phyloP scores from a whole-genome alignment of 768 basidiomycete species.

The Panaeolus cyanescens region DNA sequence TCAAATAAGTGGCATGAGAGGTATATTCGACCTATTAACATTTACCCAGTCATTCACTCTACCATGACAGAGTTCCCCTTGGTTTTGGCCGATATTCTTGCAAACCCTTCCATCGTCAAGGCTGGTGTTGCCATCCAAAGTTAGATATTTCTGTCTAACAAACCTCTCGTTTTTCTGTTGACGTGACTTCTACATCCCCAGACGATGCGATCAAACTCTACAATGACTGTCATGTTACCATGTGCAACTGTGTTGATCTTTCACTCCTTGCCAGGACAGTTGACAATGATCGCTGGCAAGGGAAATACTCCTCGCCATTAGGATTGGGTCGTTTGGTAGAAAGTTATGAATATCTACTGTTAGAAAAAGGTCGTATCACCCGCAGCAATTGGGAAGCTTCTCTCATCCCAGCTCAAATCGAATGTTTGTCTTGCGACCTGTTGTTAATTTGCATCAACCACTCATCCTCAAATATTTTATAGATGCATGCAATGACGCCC shows the following conservation, averaged over 20 bases:
- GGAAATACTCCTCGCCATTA: conserved; percentile 58
- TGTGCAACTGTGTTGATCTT: conserved; percentile 65
- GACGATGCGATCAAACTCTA: conserved; percentile 72
- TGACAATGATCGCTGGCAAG: conserved; percentile 75
- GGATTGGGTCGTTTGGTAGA: conserved; percentile 70
- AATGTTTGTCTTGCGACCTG: conserved; percentile 19
- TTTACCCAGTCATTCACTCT: conserved; percentile 9
- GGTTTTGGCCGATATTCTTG: conserved; percentile 52
- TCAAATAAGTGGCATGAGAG: conserved; percentile 63
- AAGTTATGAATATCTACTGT: conserved; percentile 50
- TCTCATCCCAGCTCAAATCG: conserved; percentile 48
- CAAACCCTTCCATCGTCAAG: conserved; percentile 57
- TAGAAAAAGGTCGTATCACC: conserved; percentile 62
- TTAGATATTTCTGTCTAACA: conserved; percentile 27
- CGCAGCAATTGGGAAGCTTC: conserved; percentile 70
- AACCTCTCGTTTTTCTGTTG: conserved; percentile 7
- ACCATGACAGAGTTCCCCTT: conserved; percentile 49
- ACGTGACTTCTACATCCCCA: conserved; percentile 26
- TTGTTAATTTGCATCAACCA: conserved; percentile 8
- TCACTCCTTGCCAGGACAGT: conserved; percentile 68
- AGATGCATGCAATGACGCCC: conserved; percentile 78
- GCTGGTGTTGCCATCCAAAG: conserved; percentile 77
- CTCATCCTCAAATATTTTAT: conserved; percentile 11
- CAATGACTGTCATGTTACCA: conserved; percentile 44
- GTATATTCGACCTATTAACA: conserved; percentile 23